phyloP scores from a whole-genome alignment of 2,329 filamentous ascomycete species.

The Aureobasidium sp. region DNA sequence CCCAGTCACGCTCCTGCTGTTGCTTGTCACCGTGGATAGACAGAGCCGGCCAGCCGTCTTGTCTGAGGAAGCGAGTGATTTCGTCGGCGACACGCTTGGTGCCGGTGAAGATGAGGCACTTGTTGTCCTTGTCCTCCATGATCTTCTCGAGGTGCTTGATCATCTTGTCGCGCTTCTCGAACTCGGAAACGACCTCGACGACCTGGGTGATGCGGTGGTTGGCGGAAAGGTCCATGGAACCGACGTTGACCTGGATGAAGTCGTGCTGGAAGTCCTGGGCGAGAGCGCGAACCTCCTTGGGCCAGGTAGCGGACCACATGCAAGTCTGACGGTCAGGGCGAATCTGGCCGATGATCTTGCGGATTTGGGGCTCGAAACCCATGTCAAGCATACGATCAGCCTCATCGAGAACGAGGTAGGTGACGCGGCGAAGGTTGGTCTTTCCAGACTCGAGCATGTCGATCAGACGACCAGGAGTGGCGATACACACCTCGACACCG shows the following conservation, averaged over 20 bases:
- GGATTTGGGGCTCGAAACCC: constrained; percentile 99
- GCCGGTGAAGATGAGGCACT: constrained; percentile 84
- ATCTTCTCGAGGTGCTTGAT: constrained; percentile 95
- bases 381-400: constrained; percentile 99
- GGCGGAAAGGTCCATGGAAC: constrained; percentile 89
- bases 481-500: constrained; percentile 97
- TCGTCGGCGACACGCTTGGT: constrained; percentile 92
- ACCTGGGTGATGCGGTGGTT: constrained; percentile 98
- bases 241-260: constrained; percentile 98
- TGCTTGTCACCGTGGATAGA: constrained; percentile 99
- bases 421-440: constrained; percentile 95
- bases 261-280: constrained; percentile 85
- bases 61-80: constrained; percentile 92
- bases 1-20: constrained; percentile 99
- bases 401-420: constrained; percentile 96
- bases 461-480: constrained; percentile 92
- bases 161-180: constrained; percentile 97
- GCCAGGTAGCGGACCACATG: constrained; percentile 99
- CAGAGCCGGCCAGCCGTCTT: constrained; percentile 94
- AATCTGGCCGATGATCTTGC: constrained; percentile 97
- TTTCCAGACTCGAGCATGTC: constrained; percentile 98
- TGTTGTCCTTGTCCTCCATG: constrained; percentile 94
- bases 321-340: constrained; percentile 96
- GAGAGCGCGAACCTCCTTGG: constrained; percentile 91
- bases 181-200: constrained; percentile 89